phyloP scores from a whole-genome alignment of 345 rosid genomes.

The Microcos paniculata region DNA sequence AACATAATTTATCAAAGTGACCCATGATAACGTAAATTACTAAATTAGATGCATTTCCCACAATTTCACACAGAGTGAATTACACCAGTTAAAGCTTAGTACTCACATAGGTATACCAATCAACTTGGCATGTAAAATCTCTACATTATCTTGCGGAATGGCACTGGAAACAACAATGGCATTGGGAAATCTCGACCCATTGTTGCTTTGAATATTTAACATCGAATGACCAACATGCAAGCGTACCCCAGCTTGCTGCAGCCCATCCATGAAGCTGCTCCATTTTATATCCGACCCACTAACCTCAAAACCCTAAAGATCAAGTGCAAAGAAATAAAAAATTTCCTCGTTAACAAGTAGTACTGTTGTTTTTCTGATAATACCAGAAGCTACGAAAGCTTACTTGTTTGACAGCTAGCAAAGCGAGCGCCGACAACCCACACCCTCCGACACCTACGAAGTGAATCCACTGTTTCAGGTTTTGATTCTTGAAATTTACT shows the following conservation, averaged over 20 bases:
- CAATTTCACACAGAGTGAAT: neutral
- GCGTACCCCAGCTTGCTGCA: constrained; percentile 21
- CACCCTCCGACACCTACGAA: constrained; percentile 39
- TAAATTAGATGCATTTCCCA: neutral
- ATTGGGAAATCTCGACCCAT: constrained; percentile 24
- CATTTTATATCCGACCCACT: constrained; percentile 31
- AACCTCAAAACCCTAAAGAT: constrained; percentile 28
- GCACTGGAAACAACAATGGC: constrained; percentile 40
- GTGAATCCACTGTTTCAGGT: constrained; percentile 29
- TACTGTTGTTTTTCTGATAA: neutral
- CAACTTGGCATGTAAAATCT: constrained; percentile 28
- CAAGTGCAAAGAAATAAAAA: neutral
- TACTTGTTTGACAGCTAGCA: constrained; percentile 35
- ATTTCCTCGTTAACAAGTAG: neutral
- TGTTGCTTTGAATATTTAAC: constrained; percentile 12
- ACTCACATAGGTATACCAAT: constrained; percentile 34
- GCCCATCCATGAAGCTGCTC: constrained; percentile 29
- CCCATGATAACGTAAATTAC: neutral
- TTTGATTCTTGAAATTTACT: constrained; percentile 1
- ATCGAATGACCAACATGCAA: constrained; percentile 23
- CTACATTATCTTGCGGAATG: constrained; percentile 30
- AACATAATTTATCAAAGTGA: neutral
- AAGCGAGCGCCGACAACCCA: constrained; percentile 35
- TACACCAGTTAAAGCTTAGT: neutral
- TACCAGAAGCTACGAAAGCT: neutral